Evolutionary conservation across 2,329 filamentous ascomycete species (phyloP), one percentile per base, ranked within the genome.

Genomic region (Meredithiella fracta): DNA sequence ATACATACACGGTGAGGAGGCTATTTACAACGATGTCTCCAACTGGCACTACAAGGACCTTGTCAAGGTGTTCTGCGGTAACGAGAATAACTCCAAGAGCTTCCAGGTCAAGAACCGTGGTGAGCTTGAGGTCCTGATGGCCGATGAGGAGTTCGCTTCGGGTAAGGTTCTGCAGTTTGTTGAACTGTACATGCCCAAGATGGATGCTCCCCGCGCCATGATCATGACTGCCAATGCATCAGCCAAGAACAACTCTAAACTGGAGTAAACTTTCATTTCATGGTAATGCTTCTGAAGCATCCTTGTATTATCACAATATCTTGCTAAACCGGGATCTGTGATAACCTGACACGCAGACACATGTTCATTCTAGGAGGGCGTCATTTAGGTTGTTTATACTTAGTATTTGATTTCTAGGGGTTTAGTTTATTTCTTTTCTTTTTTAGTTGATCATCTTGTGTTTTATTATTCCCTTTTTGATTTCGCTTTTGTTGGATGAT

Each of bases 1-100:
- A 29, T 85, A 80, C 66, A 94, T 94, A 63, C 88, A 94, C 67
- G 87, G 87, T 54, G 84, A 84, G 80, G 73, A 89, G 7, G 85
- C 79, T 31, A 66, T 65, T 25, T 94, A 94, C 72, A 94, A 95
- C 65, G 86, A 94, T 64, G 82, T 94, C 57, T 74, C 78, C 58
- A 67, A 72, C 9, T 94, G 89, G 89, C 74, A 83, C 53, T 85
- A 83, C 72, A 80, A 79, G 65, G 78, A 80, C 20, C 68, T 89
- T 0, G 76, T 85, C 1, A 72, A 73, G 3, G 78, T 79, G 0
- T 88, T 92, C 64, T 84, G 85, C 47, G 83, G 77, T 1, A 62
- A 62, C 15, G 69, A 75, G 6, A 72, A 75, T 29, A 72, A 74
- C 44, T 75, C 76, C 60, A 75, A 77, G 66, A 85, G 78, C 49